A percentile compares a stretch with the other conserved stretches of the same genome.
Evolutionary conservation across 2,329 filamentous ascomycete genomes (phyloP).

Genomic region (Curvularia lunata): DNA sequence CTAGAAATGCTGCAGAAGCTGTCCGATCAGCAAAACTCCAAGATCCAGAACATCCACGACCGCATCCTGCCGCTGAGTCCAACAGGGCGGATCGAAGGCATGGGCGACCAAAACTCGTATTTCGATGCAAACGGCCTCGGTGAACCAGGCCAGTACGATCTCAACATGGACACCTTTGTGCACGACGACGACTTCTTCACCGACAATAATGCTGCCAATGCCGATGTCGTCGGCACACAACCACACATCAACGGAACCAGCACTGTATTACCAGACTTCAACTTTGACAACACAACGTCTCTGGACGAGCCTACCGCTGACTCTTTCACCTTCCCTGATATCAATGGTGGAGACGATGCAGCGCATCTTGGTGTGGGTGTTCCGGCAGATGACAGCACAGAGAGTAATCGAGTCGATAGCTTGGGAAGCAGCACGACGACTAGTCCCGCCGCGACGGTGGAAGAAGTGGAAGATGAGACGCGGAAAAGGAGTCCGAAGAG

Average conservation of each 20-base stretch:
- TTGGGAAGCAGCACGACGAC: conserved; percentile 49
- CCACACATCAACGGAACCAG: neutral
- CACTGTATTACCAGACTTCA: conserved; percentile 9
- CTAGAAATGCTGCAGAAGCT: conserved; percentile 79
- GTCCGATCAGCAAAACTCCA: conserved; percentile 77
- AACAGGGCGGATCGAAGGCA: conserved; percentile 76
- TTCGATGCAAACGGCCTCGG: conserved; percentile 47
- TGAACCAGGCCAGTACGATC: conserved; percentile 48
- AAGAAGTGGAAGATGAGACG: conserved; percentile 47
- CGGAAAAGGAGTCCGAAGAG: conserved; percentile 38
- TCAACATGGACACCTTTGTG: conserved; percentile 65
- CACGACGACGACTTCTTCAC: conserved; percentile 61
- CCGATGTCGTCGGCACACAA: neutral
- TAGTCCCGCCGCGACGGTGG: conserved; percentile 47
- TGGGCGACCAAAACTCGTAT: conserved; percentile 50
- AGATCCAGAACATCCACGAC: conserved; percentile 76
- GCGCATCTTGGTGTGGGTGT: neutral
- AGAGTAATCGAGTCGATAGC: conserved; percentile 47
- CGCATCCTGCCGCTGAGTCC: conserved; percentile 81
- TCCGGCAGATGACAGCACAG: conserved; percentile 5
- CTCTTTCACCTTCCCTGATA: neutral
- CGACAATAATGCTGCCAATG: conserved; percentile 14
- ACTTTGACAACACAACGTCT: conserved; percentile 3
- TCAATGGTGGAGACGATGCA: conserved; percentile 18
- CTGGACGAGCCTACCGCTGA: conserved; percentile 19